These are phyloP conservation scores for Albatrellus ellisii DNA, from an alignment of 768 basidiomycete species.

Conservation along the genomic window DNA sequence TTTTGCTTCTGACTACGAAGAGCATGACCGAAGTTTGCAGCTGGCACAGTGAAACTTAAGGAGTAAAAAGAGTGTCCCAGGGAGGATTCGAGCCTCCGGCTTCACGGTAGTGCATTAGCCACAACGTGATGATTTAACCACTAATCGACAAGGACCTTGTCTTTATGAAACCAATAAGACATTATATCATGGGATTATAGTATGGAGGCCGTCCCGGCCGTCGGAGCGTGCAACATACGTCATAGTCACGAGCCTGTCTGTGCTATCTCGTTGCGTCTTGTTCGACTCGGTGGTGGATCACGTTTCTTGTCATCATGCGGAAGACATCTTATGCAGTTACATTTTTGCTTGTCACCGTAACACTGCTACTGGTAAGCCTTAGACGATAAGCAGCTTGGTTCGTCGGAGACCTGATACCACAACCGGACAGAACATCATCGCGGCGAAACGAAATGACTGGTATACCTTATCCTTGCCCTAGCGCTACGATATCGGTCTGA, in stretches of 20 bases:
- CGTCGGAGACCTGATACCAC: no score
- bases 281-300: no score
- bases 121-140: constrained; percentile 33
- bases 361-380: constrained; percentile 37
- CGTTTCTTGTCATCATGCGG: constrained; percentile 33
- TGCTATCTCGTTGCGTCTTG: no score
- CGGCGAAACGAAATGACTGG: constrained; percentile 51
- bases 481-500: background rate
- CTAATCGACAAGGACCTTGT: constrained; percentile 28
- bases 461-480: constrained; percentile 20
- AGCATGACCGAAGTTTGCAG: no score
- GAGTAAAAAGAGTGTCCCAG: constrained; percentile 16
- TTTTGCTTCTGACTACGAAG: no score
- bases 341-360: constrained; percentile 39
- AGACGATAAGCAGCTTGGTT: no score
- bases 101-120: constrained; percentile 22
- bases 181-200: no score
- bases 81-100: constrained; percentile 30
- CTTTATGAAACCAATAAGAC: background rate
- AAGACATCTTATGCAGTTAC: constrained; percentile 58
- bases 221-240: no score
- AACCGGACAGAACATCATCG: constrained; percentile 39
- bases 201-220: no score
- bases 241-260: no score
- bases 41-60: no score